Base-by-base conservation (phyloP, 1,139 yeast genomes). In the Geotrichum histeridarum region DNA sequence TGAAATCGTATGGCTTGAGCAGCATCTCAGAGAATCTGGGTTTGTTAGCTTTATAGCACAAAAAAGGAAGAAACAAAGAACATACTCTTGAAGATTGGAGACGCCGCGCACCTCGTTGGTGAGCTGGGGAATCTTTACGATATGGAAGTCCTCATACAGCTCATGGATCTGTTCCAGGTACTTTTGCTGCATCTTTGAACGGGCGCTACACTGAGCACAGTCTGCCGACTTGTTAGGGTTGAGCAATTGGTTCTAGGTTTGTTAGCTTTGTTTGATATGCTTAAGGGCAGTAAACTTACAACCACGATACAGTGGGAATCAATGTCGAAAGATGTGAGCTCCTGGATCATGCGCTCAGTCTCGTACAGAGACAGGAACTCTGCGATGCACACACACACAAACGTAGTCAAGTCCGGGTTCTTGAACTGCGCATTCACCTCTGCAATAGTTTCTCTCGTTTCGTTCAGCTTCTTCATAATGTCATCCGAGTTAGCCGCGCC, bases 291-390 rank as follows among this genome's bases (percentile, higher is more conserved):
- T 22, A 3, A 17, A 39, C 51, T 39, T 48, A 48, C 51, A 53
- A 93, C 96, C 59, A 93, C 91, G 65, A 93, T 93, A 45, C 96
- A 86, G 71, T 90, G 93, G 59, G 94, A 96, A 70, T 93, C 99
- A 84, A 93, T 93, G 62, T 90, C 87, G 72, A 88, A 93, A 53
- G 94, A 84, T 74, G 90, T 86, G 69, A 93, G 80, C 70, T 93
- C 99, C 74, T 93, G 99, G 63, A 91, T 87, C 84, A 93, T 82
- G 73, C 99, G 84, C 74, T 93, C 99, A 27, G 98, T 91, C 73
- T 93, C 99, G 71, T 93, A 93, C 53, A 93, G 77, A 1, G 98
- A 91, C 67, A 93, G 78, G 72, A 93, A 93, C 73, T 93, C 99
- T 48, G 97, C 89, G 61, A 93, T 93, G 73, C 99, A 93, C 45